A percentile compares a stretch with the other conserved stretches of the same genome.
These are phyloP conservation scores for Aspergillus fijiensis DNA, from an alignment of 2,329 filamentous ascomycete species.

Conservation along the genomic window DNA sequence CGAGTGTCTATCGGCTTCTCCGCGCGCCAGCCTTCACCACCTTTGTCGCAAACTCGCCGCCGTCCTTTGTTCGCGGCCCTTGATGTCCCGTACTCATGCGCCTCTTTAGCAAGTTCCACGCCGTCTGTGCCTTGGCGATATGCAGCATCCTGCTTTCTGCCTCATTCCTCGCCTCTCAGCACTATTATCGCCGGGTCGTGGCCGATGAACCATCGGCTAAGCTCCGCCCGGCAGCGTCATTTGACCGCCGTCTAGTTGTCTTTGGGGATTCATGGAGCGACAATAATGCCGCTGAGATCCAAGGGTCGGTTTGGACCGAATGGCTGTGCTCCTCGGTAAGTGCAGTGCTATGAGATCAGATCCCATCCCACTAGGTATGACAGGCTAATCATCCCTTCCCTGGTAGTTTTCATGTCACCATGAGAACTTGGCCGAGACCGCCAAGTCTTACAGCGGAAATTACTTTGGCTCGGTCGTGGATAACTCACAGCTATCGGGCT, in stretches of 20 bases:
- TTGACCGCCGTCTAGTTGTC: constrained; percentile 35
- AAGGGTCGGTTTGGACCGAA: constrained; percentile 36
- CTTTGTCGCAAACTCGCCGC: not conserved
- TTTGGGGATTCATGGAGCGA: constrained; percentile 45
- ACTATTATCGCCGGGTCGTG: constrained; percentile 22
- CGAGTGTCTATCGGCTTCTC: constrained; percentile 5
- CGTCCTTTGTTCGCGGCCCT: constrained; percentile 16
- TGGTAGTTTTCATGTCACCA: constrained; percentile 35
- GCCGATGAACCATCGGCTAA: constrained; percentile 16
- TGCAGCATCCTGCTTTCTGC: constrained; percentile 32
- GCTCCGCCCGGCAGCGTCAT: constrained; percentile 23
- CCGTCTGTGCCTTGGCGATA: constrained; percentile 29
- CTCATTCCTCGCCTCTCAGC: constrained; percentile 29
- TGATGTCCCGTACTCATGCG: constrained; percentile 22
- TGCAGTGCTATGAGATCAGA: not conserved
- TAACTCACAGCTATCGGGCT: constrained; percentile 30
- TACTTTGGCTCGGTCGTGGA: constrained; percentile 36
- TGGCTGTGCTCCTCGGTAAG: constrained; percentile 39
- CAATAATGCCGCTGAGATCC: constrained; percentile 28
- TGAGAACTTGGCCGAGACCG: constrained; percentile 35
- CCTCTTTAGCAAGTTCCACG: constrained; percentile 33
- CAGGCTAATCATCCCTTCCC: constrained; percentile 4
- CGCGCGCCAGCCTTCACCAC: not conserved
- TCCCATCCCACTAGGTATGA: not conserved
- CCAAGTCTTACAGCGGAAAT: constrained; percentile 26